Evolutionary conservation across 2,329 filamentous ascomycete species (phyloP).

Genomic region (Lachnellula occidentalis): DNA sequence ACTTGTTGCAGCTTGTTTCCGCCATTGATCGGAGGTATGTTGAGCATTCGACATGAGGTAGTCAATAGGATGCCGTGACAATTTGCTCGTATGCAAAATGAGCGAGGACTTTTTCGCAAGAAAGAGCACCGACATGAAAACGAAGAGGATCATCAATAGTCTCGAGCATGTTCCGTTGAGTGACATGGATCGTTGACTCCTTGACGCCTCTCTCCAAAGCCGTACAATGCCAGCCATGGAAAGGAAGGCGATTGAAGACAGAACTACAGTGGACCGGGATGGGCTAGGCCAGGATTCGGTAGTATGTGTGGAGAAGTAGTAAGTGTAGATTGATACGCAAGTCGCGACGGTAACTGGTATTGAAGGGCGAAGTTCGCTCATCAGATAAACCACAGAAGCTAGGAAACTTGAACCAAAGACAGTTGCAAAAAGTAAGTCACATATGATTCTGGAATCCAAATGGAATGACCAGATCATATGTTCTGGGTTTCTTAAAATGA

Average conservation of each 20-base stretch:
- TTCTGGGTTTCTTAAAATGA: constrained; percentile 2
- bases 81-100: background rate
- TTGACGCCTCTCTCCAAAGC: constrained; percentile 4
- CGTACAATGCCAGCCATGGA: constrained; percentile 6
- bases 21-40: constrained; percentile 5
- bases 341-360: constrained; percentile 1
- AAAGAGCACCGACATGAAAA: background rate
- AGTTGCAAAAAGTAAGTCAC: constrained; percentile 2
- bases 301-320: background rate
- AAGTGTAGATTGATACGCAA: constrained; percentile 7
- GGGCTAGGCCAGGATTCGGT: background rate
- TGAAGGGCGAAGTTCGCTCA: constrained; percentile 7
- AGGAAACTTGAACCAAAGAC: constrained; percentile 8
- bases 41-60: constrained; percentile 10
- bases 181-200: constrained; percentile 2
- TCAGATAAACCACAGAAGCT: constrained; percentile 3
- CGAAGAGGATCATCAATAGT: background rate
- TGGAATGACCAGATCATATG: constrained; percentile 5
- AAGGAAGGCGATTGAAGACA: background rate
- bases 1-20: constrained; percentile 12
- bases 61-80: constrained; percentile 11
- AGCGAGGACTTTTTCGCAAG: background rate
- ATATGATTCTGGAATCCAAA: background rate
- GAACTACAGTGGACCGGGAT: background rate
- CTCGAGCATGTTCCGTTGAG: constrained; percentile 1